Evolutionary conservation across 495 filamentous ascomycete genomes (phyloP).

Genomic region (Mycothermus thermophilus): DNA sequence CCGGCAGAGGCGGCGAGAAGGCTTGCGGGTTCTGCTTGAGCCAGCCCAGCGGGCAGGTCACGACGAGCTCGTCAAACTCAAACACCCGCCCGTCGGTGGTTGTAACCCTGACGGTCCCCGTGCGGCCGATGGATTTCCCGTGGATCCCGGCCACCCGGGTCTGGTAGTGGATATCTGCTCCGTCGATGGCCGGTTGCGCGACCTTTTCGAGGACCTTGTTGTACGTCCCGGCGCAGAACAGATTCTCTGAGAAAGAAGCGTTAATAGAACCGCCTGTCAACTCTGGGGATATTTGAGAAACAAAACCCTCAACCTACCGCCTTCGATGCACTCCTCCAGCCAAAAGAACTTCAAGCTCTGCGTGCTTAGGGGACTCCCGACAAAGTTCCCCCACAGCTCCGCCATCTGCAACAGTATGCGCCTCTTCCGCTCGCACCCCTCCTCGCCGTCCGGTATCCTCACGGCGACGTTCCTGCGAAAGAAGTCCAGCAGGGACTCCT

Average conservation of each 20-base stretch:
- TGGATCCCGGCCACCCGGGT: slow-evolving; percentile 26
- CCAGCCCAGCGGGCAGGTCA: slow-evolving; percentile 81
- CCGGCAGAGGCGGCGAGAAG: slow-evolving; percentile 59
- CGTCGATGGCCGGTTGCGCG: slow-evolving; percentile 45
- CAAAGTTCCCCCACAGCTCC: slow-evolving; percentile 76
- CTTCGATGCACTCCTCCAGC: slow-evolving; percentile 89
- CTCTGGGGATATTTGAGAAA: no score
- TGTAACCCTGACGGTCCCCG: slow-evolving; percentile 36
- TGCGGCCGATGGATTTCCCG: slow-evolving; percentile 31
- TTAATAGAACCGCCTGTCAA: background rate
- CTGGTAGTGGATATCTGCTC: slow-evolving; percentile 48
- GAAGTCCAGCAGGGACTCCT: slow-evolving; percentile 65
- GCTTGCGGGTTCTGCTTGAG: slow-evolving; percentile 59
- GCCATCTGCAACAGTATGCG: slow-evolving; percentile 48
- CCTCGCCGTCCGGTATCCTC: slow-evolving; percentile 35
- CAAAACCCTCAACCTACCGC: no score
- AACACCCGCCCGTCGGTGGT: slow-evolving; percentile 38
- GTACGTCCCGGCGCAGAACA: slow-evolving; percentile 81
- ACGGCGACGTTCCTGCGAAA: slow-evolving; percentile 47
- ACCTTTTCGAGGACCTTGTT: slow-evolving; percentile 56
- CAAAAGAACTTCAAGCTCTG: slow-evolving; percentile 90
- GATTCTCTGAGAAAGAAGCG: slow-evolving; percentile 48
- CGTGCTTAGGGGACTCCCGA: slow-evolving; percentile 58
- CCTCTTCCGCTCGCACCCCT: slow-evolving; percentile 31
- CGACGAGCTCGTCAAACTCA: slow-evolving; percentile 70